Evolutionary conservation across 2,329 filamentous ascomycete species (phyloP).

Genomic region (Diaporthe ampelina): DNA sequence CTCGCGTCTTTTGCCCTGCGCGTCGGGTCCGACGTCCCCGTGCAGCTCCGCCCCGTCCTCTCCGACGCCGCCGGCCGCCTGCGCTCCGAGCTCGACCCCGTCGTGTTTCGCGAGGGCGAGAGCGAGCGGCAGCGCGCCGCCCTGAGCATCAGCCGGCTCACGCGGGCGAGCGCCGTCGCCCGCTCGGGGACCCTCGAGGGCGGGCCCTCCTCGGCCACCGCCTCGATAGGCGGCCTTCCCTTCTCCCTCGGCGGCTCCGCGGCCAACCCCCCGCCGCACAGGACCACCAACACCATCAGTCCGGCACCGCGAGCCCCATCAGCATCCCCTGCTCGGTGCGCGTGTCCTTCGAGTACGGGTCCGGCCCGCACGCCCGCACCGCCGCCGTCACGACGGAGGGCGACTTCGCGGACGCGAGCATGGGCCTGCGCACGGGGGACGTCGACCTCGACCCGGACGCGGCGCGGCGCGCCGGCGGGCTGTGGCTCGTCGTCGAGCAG

Average conservation of each 20-base stretch:
- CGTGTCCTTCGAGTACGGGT: constrained; percentile 79
- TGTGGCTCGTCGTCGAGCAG: constrained; percentile 88
- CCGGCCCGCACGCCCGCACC: constrained; percentile 75
- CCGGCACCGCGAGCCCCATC: constrained; percentile 43
- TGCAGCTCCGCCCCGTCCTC: constrained; percentile 72
- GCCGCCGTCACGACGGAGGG: constrained; percentile 79
- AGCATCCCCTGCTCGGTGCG: constrained; percentile 64
- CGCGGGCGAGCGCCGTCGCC: constrained; percentile 71
- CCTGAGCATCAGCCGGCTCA: constrained; percentile 64
- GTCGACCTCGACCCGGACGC: constrained; percentile 80
- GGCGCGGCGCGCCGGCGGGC: constrained; percentile 62
- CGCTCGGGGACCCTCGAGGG: constrained; percentile 35
- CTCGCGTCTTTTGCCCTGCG: constrained; percentile 80
- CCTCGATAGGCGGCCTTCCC: neutral
- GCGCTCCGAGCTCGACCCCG: constrained; percentile 65
- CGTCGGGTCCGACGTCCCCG: constrained; percentile 74
- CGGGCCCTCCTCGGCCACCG: neutral
- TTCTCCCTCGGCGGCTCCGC: constrained; percentile 17
- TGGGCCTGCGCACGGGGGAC: constrained; percentile 78
- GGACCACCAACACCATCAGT: constrained; percentile 49
- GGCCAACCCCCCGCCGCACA: constrained; percentile 40
- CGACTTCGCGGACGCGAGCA: constrained; percentile 77
- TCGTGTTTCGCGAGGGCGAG: constrained; percentile 56
- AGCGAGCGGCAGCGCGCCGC: constrained; percentile 57
- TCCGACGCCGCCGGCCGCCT: constrained; percentile 83